phyloP scores from a whole-genome alignment of 2,329 filamentous ascomycete species.

The Talaromyces rugulosus region DNA sequence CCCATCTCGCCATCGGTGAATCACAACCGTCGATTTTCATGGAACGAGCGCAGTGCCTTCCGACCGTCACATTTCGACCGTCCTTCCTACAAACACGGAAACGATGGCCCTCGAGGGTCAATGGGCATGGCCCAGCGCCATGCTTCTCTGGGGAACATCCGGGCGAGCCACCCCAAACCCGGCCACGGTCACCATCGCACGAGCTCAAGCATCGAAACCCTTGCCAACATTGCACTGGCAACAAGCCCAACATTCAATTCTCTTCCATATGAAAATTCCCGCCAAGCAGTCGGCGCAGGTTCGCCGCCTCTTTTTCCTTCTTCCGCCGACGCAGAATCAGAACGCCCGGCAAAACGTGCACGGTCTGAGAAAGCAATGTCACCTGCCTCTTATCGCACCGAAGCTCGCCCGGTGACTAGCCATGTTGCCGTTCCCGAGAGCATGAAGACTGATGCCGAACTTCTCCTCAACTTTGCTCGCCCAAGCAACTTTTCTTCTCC shows the following conservation, averaged over 20 bases:
- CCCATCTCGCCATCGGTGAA: slow-evolving; percentile 39
- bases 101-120: slow-evolving; percentile 16
- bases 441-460: slow-evolving; percentile 46
- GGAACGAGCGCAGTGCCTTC: slow-evolving; percentile 25
- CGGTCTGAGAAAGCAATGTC: slow-evolving; percentile 55
- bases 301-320: slow-evolving; percentile 27
- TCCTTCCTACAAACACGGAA: slow-evolving; percentile 19
- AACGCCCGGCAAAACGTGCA: slow-evolving; percentile 57
- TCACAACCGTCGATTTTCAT: slow-evolving; percentile 26
- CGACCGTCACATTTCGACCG: slow-evolving; percentile 22
- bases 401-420: slow-evolving; percentile 25
- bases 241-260: slow-evolving; percentile 43
- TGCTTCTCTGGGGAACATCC: slow-evolving; percentile 17
- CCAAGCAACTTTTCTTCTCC: slow-evolving; percentile 29
- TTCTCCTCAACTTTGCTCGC: slow-evolving; percentile 43
- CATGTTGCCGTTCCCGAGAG: slow-evolving; percentile 32
- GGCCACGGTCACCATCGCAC: slow-evolving; percentile 39
- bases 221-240: slow-evolving; percentile 49
- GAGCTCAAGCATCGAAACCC: slow-evolving; percentile 45
- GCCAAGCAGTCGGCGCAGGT: slow-evolving; percentile 21
- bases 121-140: slow-evolving; percentile 10
- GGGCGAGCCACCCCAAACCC: slow-evolving; percentile 15
- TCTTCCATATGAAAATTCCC: slow-evolving; percentile 28
- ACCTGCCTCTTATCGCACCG: slow-evolving; percentile 29
- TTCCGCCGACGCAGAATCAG: slow-evolving; percentile 25